Base-by-base conservation (phyloP, 257 asterid genomes). In the Scutellaria baicalensis region DNA sequence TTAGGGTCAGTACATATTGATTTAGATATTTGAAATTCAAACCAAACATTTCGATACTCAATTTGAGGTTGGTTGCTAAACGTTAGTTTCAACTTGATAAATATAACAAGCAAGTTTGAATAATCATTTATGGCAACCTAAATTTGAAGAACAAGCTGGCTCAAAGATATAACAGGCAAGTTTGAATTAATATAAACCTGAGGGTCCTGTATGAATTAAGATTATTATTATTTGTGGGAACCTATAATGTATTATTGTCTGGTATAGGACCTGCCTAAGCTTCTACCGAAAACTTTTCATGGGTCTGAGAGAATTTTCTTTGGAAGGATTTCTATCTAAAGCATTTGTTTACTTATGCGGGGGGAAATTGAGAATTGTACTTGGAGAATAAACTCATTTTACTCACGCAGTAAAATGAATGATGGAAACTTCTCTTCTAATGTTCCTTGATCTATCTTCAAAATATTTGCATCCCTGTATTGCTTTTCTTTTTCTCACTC, bases 401-500 rank as follows among this genome's bases (percentile, higher is more conserved):
- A 16, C 61, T 65, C 48, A 47, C 55, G 31, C 14, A 66, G 61
- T 65, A 1, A 59, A 45, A 10, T n/a, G n/a, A n/a, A n/a, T n/a
- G n/a, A n/a, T 16, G 16, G 71, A 35, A 52, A 48, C 57, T 44
- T 47, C 59, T 55, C 50, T 59, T 60, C 18, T 1, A 17, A n/a
- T 66, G 60, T 27, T 76, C 44, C 36, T 65, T 58, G 33, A 9
- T 45, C 62, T 45, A 60, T 57, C 40, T 73, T 69, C 68, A 14
- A 36, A 70, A 35, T 18, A 56, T 56, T 50, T 38, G 33, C 23
- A 66, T 17, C 50, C 56, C 40, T 44, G 20, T 16, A 35, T 49
- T 63, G 14, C 47, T 57, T 66, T 57, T 59, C 14, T 36, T 65
- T 74, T 8, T 73, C 69, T 66, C 6, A 35, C 81, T 54, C 36